Base-by-base conservation (phyloP, 1,284 basidiomycete species). In the Austropuccinia psidii region DNA sequence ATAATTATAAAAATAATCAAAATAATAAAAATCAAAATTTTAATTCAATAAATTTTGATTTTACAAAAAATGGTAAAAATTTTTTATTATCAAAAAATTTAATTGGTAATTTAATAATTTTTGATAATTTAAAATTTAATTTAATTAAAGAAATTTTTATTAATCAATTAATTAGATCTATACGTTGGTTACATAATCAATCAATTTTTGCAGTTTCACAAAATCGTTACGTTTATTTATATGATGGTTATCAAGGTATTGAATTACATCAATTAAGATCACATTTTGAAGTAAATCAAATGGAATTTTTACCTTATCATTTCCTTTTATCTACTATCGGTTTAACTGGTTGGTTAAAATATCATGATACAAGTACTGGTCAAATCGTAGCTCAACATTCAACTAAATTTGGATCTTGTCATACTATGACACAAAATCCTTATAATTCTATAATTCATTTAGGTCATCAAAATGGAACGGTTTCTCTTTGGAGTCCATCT, bases 401-500 rank as follows among this genome's bases (percentile, higher is more conserved):
- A n/a, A 94, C 92, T 2, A 91, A 90, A 78, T 85, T 94, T 33
- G 95, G 96, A 11, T 86, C 90, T 31, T 93, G 91, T 77, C 85
- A 84, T 29, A 87, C 90, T 37, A 91, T 98, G 88, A 84, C 91
- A 0, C 94, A 98, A 83, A 98, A 98, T 81, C 83, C 85, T 6
- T 89, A 96, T 83, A 90, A 89, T 79, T 94, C 92, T 19, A 92
- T 98, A 75, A 88, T 98, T 67, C 88, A 97, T 77, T 87, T 97
- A 11, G 96, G 95, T 0, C 94, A 98, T 79, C 87, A 90, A 77
- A 95, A 94, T 79, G 85, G 84, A 69, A 89, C 88, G 6, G 90
- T 98, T 35, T 94, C 93, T 0, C 84, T 98, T 9, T 98, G 94
- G 93, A 96, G 94, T 6, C 96, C 95, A 0, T 97, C 96, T 78